Evolutionary conservation across 2,329 filamentous ascomycete species (phyloP), one percentile per base, ranked within the genome.

Genomic region (Clarireedia paspali): DNA sequence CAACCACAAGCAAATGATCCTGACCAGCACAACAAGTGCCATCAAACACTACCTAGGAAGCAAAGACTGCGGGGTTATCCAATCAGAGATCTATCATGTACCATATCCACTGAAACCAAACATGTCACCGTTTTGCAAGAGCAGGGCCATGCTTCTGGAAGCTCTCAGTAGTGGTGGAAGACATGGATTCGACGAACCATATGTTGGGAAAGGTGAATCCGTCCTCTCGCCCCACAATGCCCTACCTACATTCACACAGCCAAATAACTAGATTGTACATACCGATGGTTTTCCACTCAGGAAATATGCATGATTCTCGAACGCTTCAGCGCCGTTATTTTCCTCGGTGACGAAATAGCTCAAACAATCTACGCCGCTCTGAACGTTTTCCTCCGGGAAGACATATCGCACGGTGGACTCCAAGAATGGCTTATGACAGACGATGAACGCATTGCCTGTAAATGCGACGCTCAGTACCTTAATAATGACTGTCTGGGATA

Each of bases 241-340:
- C 6, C 36, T 30, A 30, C 10, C 27, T 30, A 30, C 6, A 30
- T 30, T 7, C 27, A 7, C 27, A 30, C 27, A 2, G 6, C 27
- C 27, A 5, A 5, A 6, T 7, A 27, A 27, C 23, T 36, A 70
- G 71, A 65, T 30, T 75, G 73, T 57, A 70, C 71, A 50, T 74
- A 74, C 58, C 70, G 66, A 46, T 76, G 74, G 73, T 75, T 72
- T 57, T 65, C 69, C 6, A 66, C 68, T 3, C 55, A 63, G 7
- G 72, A 76, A 55, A 72, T 74, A 45, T 76, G 74, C 61, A 71
- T 73, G 63, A 74, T 75, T 20, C 66, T 76, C 26, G 68, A 71
- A 53, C 70, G 72, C 40, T 75, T 75, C 57, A 71, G 73, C 47
- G 64, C 66, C 17, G 57, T 76, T 5, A 59, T 71, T 17, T 76